Evolutionary conservation across 768 basidiomycete species (phyloP).

Genomic region (Paxillus rubicundulus): DNA sequence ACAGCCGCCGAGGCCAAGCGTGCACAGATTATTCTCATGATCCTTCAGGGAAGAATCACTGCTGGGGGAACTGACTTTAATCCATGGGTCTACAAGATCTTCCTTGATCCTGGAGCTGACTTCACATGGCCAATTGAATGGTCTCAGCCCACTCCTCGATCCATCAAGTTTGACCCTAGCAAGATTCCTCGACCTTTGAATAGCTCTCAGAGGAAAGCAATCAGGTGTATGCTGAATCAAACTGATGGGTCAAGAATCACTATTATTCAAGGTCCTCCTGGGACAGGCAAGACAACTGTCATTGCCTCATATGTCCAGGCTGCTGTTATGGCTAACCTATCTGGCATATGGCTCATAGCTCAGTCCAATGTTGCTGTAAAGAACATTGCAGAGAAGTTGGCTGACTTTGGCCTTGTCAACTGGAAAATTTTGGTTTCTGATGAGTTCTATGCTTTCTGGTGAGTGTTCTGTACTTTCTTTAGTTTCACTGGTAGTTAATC

Average conservation of each 20-base stretch:
- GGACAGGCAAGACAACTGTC: conserved; percentile 73
- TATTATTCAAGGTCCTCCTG: conserved; percentile 52
- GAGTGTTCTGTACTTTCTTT: conserved; percentile 17
- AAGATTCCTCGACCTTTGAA: conserved; percentile 35
- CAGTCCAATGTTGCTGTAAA: conserved; percentile 88
- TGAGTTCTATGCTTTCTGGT: conserved; percentile 70
- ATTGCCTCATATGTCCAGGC: conserved; percentile 60
- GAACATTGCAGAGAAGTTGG: conserved; percentile 82
- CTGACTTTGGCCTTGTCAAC: conserved; percentile 45
- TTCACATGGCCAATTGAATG: conserved; percentile 40
- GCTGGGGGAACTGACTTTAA: conserved; percentile 28
- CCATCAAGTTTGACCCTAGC: conserved; percentile 14
- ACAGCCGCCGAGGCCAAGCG: conserved; percentile 57
- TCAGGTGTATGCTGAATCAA: conserved; percentile 38
- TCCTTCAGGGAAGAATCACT: conserved; percentile 34
- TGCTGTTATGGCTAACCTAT: conserved; percentile 37
- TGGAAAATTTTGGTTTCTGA: conserved; percentile 73
- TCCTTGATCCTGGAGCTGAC: conserved; percentile 24
- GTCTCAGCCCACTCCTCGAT: conserved; percentile 15
- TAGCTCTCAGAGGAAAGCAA: conserved; percentile 36
- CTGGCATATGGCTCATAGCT: conserved; percentile 76
- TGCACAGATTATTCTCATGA: conserved; percentile 26
- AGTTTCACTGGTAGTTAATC: conserved; percentile 5
- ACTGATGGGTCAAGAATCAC: conserved; percentile 35
- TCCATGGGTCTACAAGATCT: conserved; percentile 40